Evolutionary conservation across 148 eudicot genomes (phyloP), one percentile per base, ranked within the genome.

Genomic region (Simmondsia chinensis): DNA sequence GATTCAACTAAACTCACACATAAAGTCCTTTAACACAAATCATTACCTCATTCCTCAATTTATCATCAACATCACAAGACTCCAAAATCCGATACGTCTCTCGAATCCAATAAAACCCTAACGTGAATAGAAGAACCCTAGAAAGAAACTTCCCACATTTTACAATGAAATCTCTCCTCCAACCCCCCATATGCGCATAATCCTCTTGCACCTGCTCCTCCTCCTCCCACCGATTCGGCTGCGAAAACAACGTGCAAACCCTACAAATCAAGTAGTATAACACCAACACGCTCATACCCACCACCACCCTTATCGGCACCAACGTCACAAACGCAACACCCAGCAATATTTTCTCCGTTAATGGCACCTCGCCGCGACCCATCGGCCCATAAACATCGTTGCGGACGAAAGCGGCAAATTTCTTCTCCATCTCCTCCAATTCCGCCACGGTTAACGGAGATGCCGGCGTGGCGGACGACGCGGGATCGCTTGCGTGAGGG

Each of bases 71-170:
- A n/a, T 14, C 41, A 19, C 45, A 12, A 4, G 10, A 23, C 14
- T 63, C 63, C 2, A 23, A 26, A 52, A 19, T 34, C 35, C 42
- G 57, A 29, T 15, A 19, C 1, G 57, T 65, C 24, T 70, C 73
- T 0, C 37, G 30, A 48, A 89, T 76, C 85, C 94, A 74, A 57
- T 89, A 85, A 69, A 89, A 81, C 40, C 95, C 97, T 4, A 89
- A 49, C 7, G 74, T 71, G 37, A 89, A 84, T 39, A 89, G 57
- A 68, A 89, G 22, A 13, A 47, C 60, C 60, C 95, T 69, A 0
- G 97, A 69, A 18, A 82, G 44, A 47, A 89, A 70, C 64, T 72
- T 66, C 31, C 97, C 97, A 27, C 46, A 44, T 14, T 11, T 12
- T 2, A 81, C 69, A 57, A 89, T 73, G 25, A 79, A 61, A 8